phyloP scores from a whole-genome alignment of 2,329 filamentous ascomycete species.

The Graphilbum fragrans region DNA sequence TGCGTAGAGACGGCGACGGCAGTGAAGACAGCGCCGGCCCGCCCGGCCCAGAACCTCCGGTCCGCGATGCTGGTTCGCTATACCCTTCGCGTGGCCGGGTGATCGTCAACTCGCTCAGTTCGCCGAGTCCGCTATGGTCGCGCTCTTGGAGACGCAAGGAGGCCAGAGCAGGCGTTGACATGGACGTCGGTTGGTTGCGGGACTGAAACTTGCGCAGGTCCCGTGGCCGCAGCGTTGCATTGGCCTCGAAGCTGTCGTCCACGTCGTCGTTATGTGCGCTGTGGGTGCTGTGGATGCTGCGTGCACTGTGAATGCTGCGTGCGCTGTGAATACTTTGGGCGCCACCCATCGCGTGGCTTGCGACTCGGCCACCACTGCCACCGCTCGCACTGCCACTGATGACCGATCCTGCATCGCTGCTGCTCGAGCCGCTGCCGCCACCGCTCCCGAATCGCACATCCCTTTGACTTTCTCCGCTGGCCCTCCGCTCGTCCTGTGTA shows the following conservation, averaged over 20 bases:
- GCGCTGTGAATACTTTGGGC: slow-evolving; percentile 3
- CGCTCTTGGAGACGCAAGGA: background rate
- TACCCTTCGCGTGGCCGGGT: background rate
- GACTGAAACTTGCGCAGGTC: slow-evolving; percentile 24
- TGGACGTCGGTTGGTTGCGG: slow-evolving; percentile 4
- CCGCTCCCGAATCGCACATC: background rate
- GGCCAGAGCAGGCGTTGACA: background rate
- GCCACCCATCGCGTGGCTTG: background rate
- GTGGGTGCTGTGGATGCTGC: too few species aligned
- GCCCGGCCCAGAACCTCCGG: too few species aligned
- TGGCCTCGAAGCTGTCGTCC: slow-evolving; percentile 18
- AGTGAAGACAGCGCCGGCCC: too few species aligned
- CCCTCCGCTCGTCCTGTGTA: background rate
- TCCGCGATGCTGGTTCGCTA: background rate
- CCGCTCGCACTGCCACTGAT: background rate
- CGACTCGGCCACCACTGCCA: background rate
- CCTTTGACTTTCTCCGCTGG: background rate
- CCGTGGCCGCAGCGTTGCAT: slow-evolving; percentile 30
- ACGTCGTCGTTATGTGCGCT: too few species aligned
- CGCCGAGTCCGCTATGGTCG: slow-evolving; percentile 8
- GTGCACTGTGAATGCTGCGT: too few species aligned
- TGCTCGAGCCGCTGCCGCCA: background rate
- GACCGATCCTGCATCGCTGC: background rate
- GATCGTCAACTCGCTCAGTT: slow-evolving; percentile 5
- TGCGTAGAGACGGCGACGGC: background rate